These are phyloP conservation scores for Cercospora berteroae DNA, from an alignment of 2,329 filamentous ascomycete genomes.

Conservation along the genomic window DNA sequence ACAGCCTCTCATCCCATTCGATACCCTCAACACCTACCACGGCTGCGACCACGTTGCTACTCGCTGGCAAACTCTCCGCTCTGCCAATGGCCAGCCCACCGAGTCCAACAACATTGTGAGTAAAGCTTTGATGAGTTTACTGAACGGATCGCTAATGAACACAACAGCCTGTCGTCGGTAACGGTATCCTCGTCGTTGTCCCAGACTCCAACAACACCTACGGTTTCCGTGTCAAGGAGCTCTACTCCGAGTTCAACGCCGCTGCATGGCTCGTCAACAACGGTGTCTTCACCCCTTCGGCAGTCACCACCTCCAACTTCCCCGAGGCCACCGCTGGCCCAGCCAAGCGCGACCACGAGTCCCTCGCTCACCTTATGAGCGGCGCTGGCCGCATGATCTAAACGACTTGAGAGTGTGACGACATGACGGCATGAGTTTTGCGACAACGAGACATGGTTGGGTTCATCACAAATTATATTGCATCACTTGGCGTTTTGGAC, in stretches of 20 bases:
- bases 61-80: conserved; percentile 31
- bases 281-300: conserved; percentile 29
- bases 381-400: conserved; percentile 13
- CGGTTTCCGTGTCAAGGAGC: conserved; percentile 32
- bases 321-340: conserved; percentile 17
- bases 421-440: not conserved
- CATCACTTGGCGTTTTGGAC: not conserved
- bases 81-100: conserved; percentile 29
- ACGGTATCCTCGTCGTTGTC: conserved; percentile 28
- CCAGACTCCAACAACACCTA: conserved; percentile 29
- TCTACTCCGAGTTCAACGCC: conserved; percentile 36
- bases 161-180: conserved; percentile 29
- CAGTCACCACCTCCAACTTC: conserved; percentile 23
- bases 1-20: conserved; percentile 34
- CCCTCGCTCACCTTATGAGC: conserved; percentile 1
- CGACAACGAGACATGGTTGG: not conserved
- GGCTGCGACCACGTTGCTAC: conserved; percentile 32
- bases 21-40: conserved; percentile 32
- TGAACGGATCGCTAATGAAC: not conserved
- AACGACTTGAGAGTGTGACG: not conserved
- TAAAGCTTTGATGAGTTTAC: not conserved
- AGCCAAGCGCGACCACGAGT: conserved; percentile 13
- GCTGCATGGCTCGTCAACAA: conserved; percentile 35
- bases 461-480: not conserved
- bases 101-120: conserved; percentile 32